Percentiles rank a stretch among this genome's conserved stretches.
Evolutionary conservation across 495 filamentous ascomycete genomes (phyloP).

Genomic region (Annulohypoxylon nitens): DNA sequence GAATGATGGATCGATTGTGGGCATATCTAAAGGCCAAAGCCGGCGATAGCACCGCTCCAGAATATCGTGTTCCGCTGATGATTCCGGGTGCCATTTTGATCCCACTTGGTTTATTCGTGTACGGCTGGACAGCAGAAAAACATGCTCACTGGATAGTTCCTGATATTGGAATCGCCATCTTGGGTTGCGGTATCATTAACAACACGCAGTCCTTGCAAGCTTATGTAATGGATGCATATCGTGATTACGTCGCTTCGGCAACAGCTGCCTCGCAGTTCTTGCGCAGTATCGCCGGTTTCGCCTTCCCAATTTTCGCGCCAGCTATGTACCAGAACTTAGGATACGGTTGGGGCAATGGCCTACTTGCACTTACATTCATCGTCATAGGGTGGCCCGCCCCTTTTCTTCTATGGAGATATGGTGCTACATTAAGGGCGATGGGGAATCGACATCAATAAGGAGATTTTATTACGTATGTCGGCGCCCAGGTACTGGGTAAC

Average conservation of each 20-base stretch:
- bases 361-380: slow-evolving; percentile 65
- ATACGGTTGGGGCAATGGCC: slow-evolving; percentile 67
- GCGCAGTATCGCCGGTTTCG: slow-evolving; percentile 75
- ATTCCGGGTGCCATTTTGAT: slow-evolving; percentile 38
- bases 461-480: neutral
- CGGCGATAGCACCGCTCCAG: slow-evolving; percentile 23
- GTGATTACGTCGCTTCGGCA: slow-evolving; percentile 76
- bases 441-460: slow-evolving; percentile 11
- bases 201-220: slow-evolving; percentile 46
- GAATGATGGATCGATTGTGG: slow-evolving; percentile 49
- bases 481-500: too few relatives aligned
- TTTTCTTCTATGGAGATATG: slow-evolving; percentile 60
- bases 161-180: slow-evolving; percentile 42
- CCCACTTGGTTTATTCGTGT: slow-evolving; percentile 52
- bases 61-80: slow-evolving; percentile 50
- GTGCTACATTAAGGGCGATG: slow-evolving; percentile 52
- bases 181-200: slow-evolving; percentile 32
- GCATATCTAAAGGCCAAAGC: slow-evolving; percentile 42
- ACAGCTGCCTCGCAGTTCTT: slow-evolving; percentile 74
- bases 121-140: slow-evolving; percentile 56
- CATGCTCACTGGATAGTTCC: slow-evolving; percentile 61
- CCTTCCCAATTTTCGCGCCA: slow-evolving; percentile 78
- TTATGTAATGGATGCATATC: slow-evolving; percentile 80
- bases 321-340: slow-evolving; percentile 69
- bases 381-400: slow-evolving; percentile 60